phyloP scores from a whole-genome alignment of 495 filamentous ascomycete species.

The Hypoxylon fragiforme region DNA sequence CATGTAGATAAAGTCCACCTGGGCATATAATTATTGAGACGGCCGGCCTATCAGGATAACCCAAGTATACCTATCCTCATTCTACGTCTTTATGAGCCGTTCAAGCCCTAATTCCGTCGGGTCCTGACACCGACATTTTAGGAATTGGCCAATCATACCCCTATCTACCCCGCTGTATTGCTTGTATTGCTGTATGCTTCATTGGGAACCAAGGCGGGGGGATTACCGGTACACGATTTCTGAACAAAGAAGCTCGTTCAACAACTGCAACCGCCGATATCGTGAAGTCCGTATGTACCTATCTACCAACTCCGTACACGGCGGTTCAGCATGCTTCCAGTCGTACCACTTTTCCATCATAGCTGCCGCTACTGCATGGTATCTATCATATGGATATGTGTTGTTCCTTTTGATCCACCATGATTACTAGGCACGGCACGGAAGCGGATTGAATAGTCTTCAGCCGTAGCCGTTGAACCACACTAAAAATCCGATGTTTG shows the following conservation, averaged over 20 bases:
- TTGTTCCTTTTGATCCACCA: conserved; percentile 9
- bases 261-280: conserved; percentile 24
- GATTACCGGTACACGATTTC: conserved; percentile 21
- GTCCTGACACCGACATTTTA: conserved; percentile 19
- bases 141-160: conserved; percentile 29
- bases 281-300: conserved; percentile 15
- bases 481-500: conserved; percentile 13
- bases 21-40: background rate
- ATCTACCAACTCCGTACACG: background rate
- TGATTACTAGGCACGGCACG: conserved; percentile 9
- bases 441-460: conserved; percentile 18
- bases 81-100: too few species aligned
- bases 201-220: conserved; percentile 18
- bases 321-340: conserved; percentile 8
- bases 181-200: background rate
- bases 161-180: conserved; percentile 15
- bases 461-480: conserved; percentile 22
- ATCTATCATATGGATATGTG: conserved; percentile 11
- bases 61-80: too few species aligned
- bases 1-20: too few species aligned
- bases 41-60: background rate
- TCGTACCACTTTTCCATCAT: conserved; percentile 24
- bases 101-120: too few species aligned
- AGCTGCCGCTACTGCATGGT: conserved; percentile 10
- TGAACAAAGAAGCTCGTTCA: conserved; percentile 13